A percentile compares a stretch with the other conserved stretches of the same genome.
phyloP scores from a whole-genome alignment of 2,329 filamentous ascomycete genomes.

The Verticillium albo-atrum region DNA sequence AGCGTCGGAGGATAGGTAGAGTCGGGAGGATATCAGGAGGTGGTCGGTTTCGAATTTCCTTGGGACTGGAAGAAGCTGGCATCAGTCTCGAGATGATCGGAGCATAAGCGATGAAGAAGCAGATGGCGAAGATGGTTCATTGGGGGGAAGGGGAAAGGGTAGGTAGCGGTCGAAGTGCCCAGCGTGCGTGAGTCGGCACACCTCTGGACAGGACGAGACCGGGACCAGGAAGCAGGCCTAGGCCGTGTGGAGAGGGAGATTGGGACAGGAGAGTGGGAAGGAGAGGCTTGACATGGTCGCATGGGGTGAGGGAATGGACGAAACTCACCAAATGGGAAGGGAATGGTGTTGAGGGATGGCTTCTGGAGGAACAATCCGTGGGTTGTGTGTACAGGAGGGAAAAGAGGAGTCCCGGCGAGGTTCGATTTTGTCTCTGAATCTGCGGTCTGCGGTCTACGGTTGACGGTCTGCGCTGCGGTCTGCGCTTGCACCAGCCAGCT shows the following conservation, averaged over 20 bases:
- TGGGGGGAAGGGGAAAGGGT: neutral
- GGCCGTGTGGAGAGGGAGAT: neutral
- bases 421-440: constrained; percentile 34
- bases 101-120: neutral
- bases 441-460: constrained; percentile 10
- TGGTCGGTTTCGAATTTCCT: neutral
- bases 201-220: neutral
- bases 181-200: neutral
- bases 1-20: neutral
- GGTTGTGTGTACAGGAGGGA: constrained; percentile 34
- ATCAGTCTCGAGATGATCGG: neutral
- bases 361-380: constrained; percentile 28
- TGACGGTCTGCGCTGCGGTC: neutral
- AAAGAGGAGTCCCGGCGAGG: constrained; percentile 37
- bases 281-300: constrained; percentile 23
- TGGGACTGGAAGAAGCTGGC: neutral
- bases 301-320: constrained; percentile 24
- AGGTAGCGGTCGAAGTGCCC: neutral
- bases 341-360: constrained; percentile 25
- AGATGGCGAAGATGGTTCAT: neutral
- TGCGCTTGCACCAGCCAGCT: neutral
- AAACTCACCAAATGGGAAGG: constrained; percentile 32
- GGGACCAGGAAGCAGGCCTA: neutral
- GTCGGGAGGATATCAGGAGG: neutral
- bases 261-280: neutral